A percentile compares a stretch with the other conserved stretches of the same genome.
phyloP scores from a whole-genome alignment of 495 filamentous ascomycete species.

The Cercophora newfieldiana region DNA sequence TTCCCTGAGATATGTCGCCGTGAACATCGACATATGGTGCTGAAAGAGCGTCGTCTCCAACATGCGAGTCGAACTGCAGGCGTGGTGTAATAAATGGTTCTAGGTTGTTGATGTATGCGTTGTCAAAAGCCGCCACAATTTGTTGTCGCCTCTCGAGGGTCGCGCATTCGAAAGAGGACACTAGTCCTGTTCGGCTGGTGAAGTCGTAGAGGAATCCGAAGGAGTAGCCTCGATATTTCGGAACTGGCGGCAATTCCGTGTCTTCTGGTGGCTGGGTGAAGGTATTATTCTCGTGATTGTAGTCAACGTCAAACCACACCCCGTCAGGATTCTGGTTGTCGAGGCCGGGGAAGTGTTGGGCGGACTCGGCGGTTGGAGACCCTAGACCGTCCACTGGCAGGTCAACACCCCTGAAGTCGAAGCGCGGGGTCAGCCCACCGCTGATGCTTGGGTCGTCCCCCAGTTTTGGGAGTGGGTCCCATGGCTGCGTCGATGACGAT shows the following conservation, averaged over 20 bases:
- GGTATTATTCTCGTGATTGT: background rate
- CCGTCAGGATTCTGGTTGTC: background rate
- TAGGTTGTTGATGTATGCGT: conserved; percentile 19
- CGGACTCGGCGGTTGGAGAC: background rate
- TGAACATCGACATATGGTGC: background rate
- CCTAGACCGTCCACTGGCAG: background rate
- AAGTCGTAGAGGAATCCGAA: conserved; percentile 33
- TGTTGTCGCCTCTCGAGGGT: conserved; percentile 28
- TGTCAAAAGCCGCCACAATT: conserved; percentile 26
- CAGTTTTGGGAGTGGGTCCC: background rate
- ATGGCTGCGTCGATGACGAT: background rate
- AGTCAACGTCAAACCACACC: background rate
- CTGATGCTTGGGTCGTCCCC: background rate
- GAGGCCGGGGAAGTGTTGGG: background rate
- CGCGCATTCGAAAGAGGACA: conserved; percentile 36
- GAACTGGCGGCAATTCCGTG: background rate
- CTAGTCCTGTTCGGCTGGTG: conserved; percentile 32
- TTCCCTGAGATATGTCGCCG: background rate
- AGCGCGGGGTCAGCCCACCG: background rate
- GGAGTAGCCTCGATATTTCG: conserved; percentile 25
- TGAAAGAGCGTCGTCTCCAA: background rate
- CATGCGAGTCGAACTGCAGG: background rate
- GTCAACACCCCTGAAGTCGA: background rate
- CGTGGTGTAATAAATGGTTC: conserved; percentile 3
- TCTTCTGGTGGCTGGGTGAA: background rate